Conservation (phyloP, 495 filamentous ascomycete species). For the Tuber calosporum region DNA sequence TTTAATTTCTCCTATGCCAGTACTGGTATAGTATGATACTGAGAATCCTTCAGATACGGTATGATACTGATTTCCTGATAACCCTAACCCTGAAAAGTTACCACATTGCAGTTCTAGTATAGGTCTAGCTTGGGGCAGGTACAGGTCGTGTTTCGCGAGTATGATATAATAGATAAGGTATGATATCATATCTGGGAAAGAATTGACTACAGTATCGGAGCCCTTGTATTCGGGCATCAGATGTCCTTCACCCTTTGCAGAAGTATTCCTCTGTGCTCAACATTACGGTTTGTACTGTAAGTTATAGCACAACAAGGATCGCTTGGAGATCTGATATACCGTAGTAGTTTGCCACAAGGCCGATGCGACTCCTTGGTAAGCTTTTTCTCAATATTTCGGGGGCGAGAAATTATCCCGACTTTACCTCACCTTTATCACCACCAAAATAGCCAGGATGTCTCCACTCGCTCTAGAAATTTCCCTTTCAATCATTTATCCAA, state of each 20-base stretch:
- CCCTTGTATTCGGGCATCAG: not conserved
- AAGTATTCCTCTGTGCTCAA: not conserved
- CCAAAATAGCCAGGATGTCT: constrained; percentile 2
- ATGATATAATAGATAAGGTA: too few relatives aligned
- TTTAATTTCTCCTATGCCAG: too few relatives aligned
- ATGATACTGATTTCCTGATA: too few relatives aligned
- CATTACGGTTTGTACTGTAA: not conserved
- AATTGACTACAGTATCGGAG: too few relatives aligned
- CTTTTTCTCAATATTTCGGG: not conserved
- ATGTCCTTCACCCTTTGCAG: not conserved
- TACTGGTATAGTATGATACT: too few relatives aligned
- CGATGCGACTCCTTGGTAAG: not conserved
- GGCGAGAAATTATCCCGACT: not conserved
- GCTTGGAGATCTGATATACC: not conserved
- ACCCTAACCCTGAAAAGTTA: too few relatives aligned
- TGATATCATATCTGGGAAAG: too few relatives aligned
- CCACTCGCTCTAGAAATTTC: constrained; percentile 34
- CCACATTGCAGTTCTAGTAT: too few relatives aligned
- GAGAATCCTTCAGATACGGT: too few relatives aligned
- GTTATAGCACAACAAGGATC: not conserved
- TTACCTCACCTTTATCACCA: not conserved
- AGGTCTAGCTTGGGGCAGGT: too few relatives aligned
- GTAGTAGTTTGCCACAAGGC: not conserved
- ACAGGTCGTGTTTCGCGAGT: too few relatives aligned
- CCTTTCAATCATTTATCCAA: constrained; percentile 37